phyloP scores from a whole-genome alignment of 2,329 filamentous ascomycete genomes.

The Fusarium torreyae region DNA sequence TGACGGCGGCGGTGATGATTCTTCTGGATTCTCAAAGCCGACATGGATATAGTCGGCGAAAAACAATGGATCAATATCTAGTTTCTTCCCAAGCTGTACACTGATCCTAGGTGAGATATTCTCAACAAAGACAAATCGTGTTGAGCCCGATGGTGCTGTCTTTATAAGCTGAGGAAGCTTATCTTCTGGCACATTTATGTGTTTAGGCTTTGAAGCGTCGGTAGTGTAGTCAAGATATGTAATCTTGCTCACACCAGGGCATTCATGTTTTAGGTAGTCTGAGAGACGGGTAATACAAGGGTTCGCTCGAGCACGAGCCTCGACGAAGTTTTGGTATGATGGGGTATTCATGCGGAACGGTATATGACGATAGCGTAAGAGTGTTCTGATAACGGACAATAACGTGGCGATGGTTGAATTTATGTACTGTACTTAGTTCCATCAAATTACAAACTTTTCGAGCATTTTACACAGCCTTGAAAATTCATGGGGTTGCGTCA shows the following conservation, averaged over 20 bases:
- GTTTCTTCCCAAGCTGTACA: rapidly evolving
- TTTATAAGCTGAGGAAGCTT: neutral
- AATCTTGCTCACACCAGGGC: too few species aligned
- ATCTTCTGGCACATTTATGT: neutral
- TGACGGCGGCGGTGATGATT: rapidly evolving
- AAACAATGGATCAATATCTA: neutral
- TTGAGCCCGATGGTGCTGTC: rapidly evolving
- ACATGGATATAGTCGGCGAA: neutral
- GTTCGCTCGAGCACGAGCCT: too few species aligned
- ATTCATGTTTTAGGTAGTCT: too few species aligned
- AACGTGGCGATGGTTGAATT: neutral
- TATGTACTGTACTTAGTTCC: neutral
- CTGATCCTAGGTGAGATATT: rapidly evolving
- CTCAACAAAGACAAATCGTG: neutral
- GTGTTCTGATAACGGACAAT: neutral
- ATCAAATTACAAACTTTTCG: neutral
- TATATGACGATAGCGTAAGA: neutral
- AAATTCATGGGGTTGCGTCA: neutral
- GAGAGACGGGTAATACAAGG: too few species aligned
- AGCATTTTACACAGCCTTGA: neutral
- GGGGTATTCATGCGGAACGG: neutral
- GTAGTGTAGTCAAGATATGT: too few species aligned
- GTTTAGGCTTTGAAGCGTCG: too few species aligned
- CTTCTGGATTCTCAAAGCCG: neutral
- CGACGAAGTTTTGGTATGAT: too few species aligned